Evolutionary conservation across 2,329 filamentous ascomycete genomes (phyloP).

Genomic region (Didymella exigua): DNA sequence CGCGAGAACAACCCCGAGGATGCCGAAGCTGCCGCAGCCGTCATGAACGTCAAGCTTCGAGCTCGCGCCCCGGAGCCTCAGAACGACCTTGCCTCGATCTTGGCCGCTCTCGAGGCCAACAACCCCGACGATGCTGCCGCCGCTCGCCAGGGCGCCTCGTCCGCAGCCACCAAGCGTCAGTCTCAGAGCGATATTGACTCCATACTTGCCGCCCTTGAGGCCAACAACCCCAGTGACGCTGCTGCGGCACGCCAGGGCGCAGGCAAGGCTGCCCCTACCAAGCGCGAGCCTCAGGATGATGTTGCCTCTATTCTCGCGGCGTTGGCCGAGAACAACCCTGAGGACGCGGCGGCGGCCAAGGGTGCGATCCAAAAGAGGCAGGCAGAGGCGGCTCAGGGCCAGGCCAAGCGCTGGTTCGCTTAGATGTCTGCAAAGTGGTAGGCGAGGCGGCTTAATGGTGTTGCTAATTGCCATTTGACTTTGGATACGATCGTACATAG

Average conservation of each 20-base stretch:
- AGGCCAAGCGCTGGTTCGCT: conserved; percentile 24
- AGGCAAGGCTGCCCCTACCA: background rate
- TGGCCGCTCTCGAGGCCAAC: conserved; percentile 30
- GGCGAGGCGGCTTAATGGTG: background rate
- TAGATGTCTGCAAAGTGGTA: background rate
- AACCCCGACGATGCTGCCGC: conserved; percentile 35
- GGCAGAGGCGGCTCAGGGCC: conserved; percentile 19
- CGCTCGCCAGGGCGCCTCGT: conserved; percentile 17
- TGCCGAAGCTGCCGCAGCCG: conserved; percentile 30
- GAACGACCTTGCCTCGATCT: conserved; percentile 28
- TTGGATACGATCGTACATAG: conserved; percentile 7
- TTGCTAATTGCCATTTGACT: background rate
- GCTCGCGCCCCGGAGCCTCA: conserved; percentile 25
- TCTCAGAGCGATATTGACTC: too few relatives aligned
- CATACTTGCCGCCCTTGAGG: too few relatives aligned
- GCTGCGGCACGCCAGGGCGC: conserved; percentile 10
- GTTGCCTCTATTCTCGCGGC: conserved; percentile 21
- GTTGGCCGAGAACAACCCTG: conserved; percentile 23
- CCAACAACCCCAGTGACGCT: too few relatives aligned
- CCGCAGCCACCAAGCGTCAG: conserved; percentile 19
- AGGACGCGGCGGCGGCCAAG: conserved; percentile 24
- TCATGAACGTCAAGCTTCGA: conserved; percentile 36
- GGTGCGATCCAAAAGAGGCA: conserved; percentile 22
- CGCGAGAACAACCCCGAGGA: conserved; percentile 37
- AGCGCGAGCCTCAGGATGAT: conserved; percentile 18